phyloP scores from a whole-genome alignment of 2,329 filamentous ascomycete species.

The Tympanopsis confertula region DNA sequence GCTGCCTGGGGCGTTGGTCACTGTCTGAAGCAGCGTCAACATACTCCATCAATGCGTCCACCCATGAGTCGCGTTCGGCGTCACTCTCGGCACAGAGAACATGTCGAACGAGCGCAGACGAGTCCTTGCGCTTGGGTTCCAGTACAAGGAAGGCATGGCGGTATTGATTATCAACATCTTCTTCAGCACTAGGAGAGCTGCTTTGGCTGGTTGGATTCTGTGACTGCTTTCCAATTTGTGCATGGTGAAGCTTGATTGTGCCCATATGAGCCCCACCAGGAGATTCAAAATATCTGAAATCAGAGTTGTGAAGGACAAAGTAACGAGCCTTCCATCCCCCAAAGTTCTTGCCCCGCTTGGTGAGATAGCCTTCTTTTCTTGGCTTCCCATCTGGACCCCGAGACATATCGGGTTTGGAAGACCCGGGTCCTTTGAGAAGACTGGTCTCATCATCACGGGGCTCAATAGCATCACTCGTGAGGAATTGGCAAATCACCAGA shows the following conservation, averaged over 20 bases:
- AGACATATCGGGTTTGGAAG: constrained; percentile 20
- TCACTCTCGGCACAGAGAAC: constrained; percentile 94
- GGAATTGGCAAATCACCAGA: constrained; percentile 72
- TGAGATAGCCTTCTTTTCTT: constrained; percentile 79
- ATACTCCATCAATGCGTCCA: constrained; percentile 78
- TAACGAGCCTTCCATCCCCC: constrained; percentile 88
- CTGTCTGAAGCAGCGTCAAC: constrained; percentile 60
- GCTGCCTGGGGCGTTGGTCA: constrained; percentile 7
- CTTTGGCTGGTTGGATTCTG: constrained; percentile 29
- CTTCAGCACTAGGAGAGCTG: constrained; percentile 27
- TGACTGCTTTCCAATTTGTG: constrained; percentile 89
- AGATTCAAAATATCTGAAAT: constrained; percentile 79
- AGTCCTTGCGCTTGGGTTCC: constrained; percentile 94
- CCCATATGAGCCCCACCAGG: constrained; percentile 84
- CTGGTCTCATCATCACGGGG: constrained; percentile 47
- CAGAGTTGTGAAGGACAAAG: constrained; percentile 47
- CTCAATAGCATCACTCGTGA: constrained; percentile 57
- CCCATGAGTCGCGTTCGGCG: constrained; percentile 83
- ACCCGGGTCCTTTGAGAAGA: constrained; percentile 20
- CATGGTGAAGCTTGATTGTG: constrained; percentile 80
- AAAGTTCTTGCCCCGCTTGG: constrained; percentile 96
- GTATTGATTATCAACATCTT: constrained; percentile 85
- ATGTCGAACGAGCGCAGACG: constrained; percentile 75
- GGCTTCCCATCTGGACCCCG: constrained; percentile 51
- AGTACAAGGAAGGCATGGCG: constrained; percentile 90